Percentiles rank a stretch among this genome's conserved stretches.
Evolutionary conservation across 257 asterid species (phyloP).

Genomic region (Plectranthus barbatus): DNA sequence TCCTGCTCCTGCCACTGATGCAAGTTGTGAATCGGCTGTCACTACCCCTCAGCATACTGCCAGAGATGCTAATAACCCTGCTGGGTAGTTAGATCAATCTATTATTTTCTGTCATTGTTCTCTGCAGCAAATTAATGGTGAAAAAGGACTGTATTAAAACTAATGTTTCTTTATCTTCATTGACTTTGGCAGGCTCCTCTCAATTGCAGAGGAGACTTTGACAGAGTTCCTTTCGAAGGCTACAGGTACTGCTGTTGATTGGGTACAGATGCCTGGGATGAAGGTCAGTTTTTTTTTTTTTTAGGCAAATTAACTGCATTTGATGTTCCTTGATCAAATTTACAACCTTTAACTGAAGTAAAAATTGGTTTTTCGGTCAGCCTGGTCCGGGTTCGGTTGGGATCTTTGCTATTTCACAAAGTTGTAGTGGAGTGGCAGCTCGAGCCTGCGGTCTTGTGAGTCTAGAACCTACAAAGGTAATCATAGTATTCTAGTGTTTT

Average conservation of each 20-base stretch:
- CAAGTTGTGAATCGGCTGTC: conserved; percentile 79
- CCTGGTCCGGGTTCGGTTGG: conserved; percentile 99
- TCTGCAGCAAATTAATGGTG: neutral
- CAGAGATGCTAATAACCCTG: conserved; percentile 90
- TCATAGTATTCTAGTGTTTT: neutral
- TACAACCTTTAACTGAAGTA: neutral
- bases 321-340: neutral
- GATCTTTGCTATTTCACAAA: conserved; percentile 93
- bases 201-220: conserved; percentile 97
- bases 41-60: conserved; percentile 74
- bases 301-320: too few species aligned
- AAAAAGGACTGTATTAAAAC: neutral
- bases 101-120: neutral
- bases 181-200: conserved; percentile 63
- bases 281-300: conserved; percentile 32
- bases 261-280: conserved; percentile 99
- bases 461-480: conserved; percentile 90
- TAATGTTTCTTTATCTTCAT: neutral
- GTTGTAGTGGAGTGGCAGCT: conserved; percentile 96
- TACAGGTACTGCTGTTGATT: conserved; percentile 99
- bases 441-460: conserved; percentile 99
- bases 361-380: conserved; percentile 29
- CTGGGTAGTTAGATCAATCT: conserved; percentile 52
- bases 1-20: conserved; percentile 57
- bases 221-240: conserved; percentile 99